Percentiles rank a stretch among this genome's conserved stretches.
Conservation (phyloP, 164 flowering plant genomes). For the Akebia trifoliata region DNA sequence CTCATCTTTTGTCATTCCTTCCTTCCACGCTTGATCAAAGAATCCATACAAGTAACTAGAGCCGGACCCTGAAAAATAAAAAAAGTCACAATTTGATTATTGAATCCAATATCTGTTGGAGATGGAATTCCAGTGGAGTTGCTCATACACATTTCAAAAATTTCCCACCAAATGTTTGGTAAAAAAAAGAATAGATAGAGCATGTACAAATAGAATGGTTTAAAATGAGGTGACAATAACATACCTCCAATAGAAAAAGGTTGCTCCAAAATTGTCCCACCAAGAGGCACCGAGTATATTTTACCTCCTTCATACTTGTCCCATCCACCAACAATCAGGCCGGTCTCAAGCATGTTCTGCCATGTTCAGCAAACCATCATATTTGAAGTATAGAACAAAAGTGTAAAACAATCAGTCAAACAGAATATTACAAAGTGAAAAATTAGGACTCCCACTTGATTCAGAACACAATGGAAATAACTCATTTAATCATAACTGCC, state of each 20-base stretch:
- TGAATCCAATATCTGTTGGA: not conserved
- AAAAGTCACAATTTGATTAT: constrained; percentile 1
- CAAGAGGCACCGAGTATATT: constrained; percentile 76
- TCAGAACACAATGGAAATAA: not conserved
- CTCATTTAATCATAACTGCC: not conserved
- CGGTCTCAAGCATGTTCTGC: constrained; percentile 85
- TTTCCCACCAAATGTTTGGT: not conserved
- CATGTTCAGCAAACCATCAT: constrained; percentile 7
- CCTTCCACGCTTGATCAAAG: constrained; percentile 97
- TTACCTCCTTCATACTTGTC: constrained; percentile 93
- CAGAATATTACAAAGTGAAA: not conserved
- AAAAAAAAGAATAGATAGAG: not conserved
- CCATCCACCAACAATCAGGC: constrained; percentile 96
- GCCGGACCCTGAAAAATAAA: constrained; percentile 69
- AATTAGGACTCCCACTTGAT: not conserved
- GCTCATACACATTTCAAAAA: not conserved
- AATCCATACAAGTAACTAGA: constrained; percentile 94
- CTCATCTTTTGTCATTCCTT: constrained; percentile 92
- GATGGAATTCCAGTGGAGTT: not conserved
- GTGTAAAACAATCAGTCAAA: not conserved
- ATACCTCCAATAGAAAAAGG: constrained; percentile 97
- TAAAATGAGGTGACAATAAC: constrained; percentile 1
- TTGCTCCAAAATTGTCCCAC: constrained; percentile 84
- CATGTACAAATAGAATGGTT: not conserved
- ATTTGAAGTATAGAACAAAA: not conserved